Evolutionary conservation across 148 eudicot genomes (phyloP).

Genomic region (Vaccinium myrtillus): DNA sequence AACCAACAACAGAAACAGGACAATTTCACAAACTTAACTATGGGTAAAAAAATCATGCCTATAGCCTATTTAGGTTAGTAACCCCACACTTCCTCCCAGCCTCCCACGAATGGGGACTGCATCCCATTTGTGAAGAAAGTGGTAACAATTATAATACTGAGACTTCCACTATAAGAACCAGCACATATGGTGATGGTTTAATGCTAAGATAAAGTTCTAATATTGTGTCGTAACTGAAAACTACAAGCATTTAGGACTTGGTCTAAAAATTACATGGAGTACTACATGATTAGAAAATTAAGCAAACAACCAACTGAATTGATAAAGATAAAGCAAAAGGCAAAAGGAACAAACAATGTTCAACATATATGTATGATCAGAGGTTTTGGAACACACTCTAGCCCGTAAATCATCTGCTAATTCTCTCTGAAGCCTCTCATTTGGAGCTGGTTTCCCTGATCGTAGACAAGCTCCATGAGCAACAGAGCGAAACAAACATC

Average conservation of each 20-base stretch:
- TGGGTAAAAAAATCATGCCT: neutral
- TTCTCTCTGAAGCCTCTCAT: constrained; percentile 69
- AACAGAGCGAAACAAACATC: constrained; percentile 94
- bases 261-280: neutral
- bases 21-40: neutral
- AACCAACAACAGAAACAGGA: neutral
- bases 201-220: neutral
- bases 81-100: neutral
- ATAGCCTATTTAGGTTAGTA: neutral
- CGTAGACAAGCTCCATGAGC: constrained; percentile 92
- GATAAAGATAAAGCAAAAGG: neutral
- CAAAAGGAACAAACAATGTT: constrained; percentile 6
- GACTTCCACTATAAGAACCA: neutral
- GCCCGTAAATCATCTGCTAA: constrained; percentile 91
- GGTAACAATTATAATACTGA: neutral
- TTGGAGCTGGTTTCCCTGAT: constrained; percentile 75
- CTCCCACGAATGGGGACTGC: no score
- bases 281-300: neutral
- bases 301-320: neutral
- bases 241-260: neutral
- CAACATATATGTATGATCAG: neutral
- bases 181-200: neutral
- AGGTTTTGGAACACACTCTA: constrained; percentile 39
- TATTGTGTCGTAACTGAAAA: neutral
- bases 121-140: neutral